Conservation (phyloP, 2,329 filamentous ascomycete genomes). For the Fusarium udum region DNA sequence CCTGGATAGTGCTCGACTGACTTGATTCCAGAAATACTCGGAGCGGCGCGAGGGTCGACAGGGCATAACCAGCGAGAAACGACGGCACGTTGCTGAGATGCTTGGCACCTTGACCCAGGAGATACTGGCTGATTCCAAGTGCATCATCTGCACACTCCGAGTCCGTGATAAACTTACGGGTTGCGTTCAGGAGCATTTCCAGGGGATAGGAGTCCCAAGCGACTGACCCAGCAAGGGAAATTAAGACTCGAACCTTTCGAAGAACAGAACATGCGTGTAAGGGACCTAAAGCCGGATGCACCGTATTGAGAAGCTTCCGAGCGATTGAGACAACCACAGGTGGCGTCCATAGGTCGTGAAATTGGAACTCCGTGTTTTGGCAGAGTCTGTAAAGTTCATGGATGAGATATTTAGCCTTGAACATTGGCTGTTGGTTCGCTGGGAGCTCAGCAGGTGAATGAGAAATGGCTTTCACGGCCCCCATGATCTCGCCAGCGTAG, state of each 20-base stretch:
- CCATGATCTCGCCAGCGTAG: constrained; percentile 71
- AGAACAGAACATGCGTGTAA: constrained; percentile 87
- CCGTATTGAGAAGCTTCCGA: constrained; percentile 80
- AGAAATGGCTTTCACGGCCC: constrained; percentile 74
- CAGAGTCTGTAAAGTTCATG: constrained; percentile 83
- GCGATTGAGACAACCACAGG: constrained; percentile 77
- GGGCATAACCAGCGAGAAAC: constrained; percentile 81
- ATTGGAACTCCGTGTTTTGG: constrained; percentile 72
- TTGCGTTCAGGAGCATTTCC: constrained; percentile 87
- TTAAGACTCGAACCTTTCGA: constrained; percentile 82
- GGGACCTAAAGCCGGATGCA: constrained; percentile 85
- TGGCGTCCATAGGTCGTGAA: constrained; percentile 76
- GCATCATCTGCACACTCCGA: constrained; percentile 90
- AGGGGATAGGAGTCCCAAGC: constrained; percentile 83
- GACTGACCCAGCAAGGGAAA: constrained; percentile 78
- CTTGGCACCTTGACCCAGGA: constrained; percentile 73
- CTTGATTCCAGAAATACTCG: constrained; percentile 78
- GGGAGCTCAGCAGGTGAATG: constrained; percentile 73
- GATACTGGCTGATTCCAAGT: constrained; percentile 85
- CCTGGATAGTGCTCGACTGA: constrained; percentile 83
- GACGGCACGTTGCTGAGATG: constrained; percentile 74
- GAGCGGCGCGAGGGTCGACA: constrained; percentile 83
- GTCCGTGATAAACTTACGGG: constrained; percentile 82
- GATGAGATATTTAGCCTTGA: constrained; percentile 79
- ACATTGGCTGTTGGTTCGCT: constrained; percentile 85